A percentile compares a stretch with the other conserved stretches of the same genome.
Conservation (phyloP, 2,329 filamentous ascomycete genomes). For the Hymenoscyphus infarciens region DNA sequence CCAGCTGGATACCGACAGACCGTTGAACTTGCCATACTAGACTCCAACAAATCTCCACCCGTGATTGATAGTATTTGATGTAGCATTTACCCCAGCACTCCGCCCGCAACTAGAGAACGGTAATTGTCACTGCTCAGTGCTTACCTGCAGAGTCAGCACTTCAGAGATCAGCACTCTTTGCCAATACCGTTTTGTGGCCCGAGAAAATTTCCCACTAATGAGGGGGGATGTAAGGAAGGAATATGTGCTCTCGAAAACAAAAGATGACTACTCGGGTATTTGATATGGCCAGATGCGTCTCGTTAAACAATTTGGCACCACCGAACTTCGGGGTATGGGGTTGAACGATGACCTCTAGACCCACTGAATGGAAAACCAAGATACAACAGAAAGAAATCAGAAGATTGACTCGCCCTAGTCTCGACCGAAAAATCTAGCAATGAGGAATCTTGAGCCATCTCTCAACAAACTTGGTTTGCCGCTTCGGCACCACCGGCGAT, state of each 20-base stretch:
- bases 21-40: not conserved
- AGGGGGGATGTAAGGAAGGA: not conserved
- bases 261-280: not conserved
- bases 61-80: not conserved
- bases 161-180: not conserved
- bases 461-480: not conserved
- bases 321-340: not conserved
- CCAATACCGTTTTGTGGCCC: not conserved
- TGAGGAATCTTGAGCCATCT: not conserved
- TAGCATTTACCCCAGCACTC: not conserved
- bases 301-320: not conserved
- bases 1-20: not conserved
- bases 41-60: not conserved
- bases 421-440: not conserved
- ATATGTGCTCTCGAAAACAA: not conserved
- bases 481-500: not conserved
- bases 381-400: not conserved
- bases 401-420: not conserved
- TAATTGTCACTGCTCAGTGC: not conserved
- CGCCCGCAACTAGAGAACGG: not conserved
- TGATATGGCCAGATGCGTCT: not conserved
- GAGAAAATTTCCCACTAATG: not conserved
- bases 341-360: not conserved
- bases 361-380: not conserved
- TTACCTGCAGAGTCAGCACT: constrained; percentile 1